phyloP scores from a whole-genome alignment of 140 eudicot genomes.

The Flaveria floridana region DNA sequence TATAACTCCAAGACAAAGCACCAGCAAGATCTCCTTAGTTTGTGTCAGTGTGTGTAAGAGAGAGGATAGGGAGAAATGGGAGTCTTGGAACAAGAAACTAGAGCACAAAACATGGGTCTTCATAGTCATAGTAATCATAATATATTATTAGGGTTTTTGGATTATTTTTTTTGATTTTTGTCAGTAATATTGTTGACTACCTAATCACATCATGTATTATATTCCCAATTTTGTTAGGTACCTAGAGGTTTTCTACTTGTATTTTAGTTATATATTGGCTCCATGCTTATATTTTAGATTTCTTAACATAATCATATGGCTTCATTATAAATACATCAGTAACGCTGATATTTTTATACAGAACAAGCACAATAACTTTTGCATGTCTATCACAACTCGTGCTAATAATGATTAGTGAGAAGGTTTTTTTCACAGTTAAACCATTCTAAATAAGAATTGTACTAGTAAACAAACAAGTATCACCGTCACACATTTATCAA shows the following conservation, averaged over 20 bases:
- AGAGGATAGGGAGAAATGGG: conserved; percentile 27
- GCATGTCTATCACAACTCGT: too few relatives aligned
- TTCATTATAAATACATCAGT: neutral
- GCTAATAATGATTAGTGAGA: too few relatives aligned
- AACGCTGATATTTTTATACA: too few relatives aligned
- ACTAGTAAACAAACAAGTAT: too few relatives aligned
- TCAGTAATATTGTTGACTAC: conserved; percentile 36
- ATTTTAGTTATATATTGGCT: conserved; percentile 1
- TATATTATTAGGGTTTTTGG: conserved; percentile 13
- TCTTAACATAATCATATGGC: neutral
- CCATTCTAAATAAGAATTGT: too few relatives aligned
- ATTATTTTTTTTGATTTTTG: neutral
- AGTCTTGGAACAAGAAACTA: conserved; percentile 42
- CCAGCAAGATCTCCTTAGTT: conserved; percentile 23
- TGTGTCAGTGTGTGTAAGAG: conserved; percentile 27
- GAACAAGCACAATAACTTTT: too few relatives aligned
- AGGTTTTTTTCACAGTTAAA: too few relatives aligned
- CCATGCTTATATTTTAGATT: neutral
- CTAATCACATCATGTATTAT: conserved; percentile 27
- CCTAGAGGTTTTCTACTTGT: conserved; percentile 28
- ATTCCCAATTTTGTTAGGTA: conserved; percentile 36
- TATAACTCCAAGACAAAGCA: conserved; percentile 30
- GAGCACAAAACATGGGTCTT: conserved; percentile 47
- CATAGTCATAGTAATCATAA: conserved; percentile 38
- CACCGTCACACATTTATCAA: too few relatives aligned